These are phyloP conservation scores for Tetracladium maxilliforme DNA, from an alignment of 2,329 filamentous ascomycete species.

Conservation along the genomic window DNA sequence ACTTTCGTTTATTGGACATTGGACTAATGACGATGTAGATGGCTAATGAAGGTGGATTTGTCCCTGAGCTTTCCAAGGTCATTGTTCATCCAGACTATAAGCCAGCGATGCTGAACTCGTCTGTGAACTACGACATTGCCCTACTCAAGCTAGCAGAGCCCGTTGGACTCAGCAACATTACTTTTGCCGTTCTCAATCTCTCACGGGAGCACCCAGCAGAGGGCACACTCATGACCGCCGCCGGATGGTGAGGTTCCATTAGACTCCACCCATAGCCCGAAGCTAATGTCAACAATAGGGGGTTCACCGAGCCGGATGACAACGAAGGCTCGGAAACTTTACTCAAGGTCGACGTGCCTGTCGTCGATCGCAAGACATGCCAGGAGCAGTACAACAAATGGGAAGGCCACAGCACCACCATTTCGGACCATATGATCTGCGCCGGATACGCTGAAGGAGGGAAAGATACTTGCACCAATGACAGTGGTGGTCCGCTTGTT, in stretches of 20 bases:
- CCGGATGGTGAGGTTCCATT: conserved; percentile 3
- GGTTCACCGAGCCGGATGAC: conserved; percentile 3
- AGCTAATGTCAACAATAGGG: too few relatives aligned
- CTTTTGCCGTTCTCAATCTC: conserved; percentile 6
- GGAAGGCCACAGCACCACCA: conserved; percentile 3
- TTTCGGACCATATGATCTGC: conserved; percentile 8
- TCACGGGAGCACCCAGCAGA: conserved; percentile 7
- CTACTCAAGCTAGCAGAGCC: conserved; percentile 7
- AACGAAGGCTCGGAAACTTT: too few relatives aligned
- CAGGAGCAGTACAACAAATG: conserved; percentile 5
- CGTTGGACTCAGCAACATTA: conserved; percentile 6
- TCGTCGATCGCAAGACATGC: conserved; percentile 6
- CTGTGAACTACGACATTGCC: conserved; percentile 6
- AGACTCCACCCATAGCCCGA: too few relatives aligned
- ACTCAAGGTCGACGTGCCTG: conserved; percentile 7
- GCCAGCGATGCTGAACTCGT: conserved; percentile 2
- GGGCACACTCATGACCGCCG: conserved; percentile 4
- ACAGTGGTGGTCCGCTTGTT: conserved; percentile 9
- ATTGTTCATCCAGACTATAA: conserved; percentile 7
- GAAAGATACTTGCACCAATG: conserved; percentile 8
- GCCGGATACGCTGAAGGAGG: conserved; percentile 7
- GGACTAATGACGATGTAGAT: conserved; percentile 4
- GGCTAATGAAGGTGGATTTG: conserved; percentile 8
- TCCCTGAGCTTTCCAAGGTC: conserved; percentile 4
- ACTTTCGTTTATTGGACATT: background rate